Evolutionary conservation across 108 stramenopile genomes (phyloP).

Genomic region (Parietichytrium sp.): DNA sequence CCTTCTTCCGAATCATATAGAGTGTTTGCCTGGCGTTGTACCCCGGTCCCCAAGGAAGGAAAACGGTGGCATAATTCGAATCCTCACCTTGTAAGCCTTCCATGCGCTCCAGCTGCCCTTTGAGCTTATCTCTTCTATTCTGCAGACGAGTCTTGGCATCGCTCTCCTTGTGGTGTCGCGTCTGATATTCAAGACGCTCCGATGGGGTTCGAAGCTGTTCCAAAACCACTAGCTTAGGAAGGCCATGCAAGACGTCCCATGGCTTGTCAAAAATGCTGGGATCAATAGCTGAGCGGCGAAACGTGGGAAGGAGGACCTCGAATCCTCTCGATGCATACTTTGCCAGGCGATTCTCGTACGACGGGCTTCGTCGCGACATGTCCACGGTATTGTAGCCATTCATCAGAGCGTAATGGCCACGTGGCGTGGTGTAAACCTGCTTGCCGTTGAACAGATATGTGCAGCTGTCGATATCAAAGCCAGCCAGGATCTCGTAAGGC

Average conservation of each 20-base stretch:
- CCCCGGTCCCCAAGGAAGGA: conserved; percentile 54
- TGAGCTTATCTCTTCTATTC: too few species aligned
- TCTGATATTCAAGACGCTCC: conserved; percentile 44
- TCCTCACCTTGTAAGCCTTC: not conserved
- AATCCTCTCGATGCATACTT: conserved; percentile 60
- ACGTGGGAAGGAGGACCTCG: conserved; percentile 33
- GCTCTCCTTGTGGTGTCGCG: conserved; percentile 42
- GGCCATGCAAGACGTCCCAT: conserved; percentile 35
- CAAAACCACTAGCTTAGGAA: conserved; percentile 48
- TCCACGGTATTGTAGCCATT: conserved; percentile 56
- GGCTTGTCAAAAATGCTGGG: conserved; percentile 51
- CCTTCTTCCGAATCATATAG: conserved; percentile 45
- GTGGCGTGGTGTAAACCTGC: conserved; percentile 52
- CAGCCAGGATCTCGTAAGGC: conserved; percentile 55
- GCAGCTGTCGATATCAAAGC: conserved; percentile 61
- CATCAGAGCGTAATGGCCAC: conserved; percentile 54
- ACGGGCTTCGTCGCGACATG: conserved; percentile 52
- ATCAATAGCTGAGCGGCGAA: conserved; percentile 18
- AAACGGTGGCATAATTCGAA: conserved; percentile 56
- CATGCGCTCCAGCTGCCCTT: conserved; percentile 43
- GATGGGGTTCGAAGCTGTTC: conserved; percentile 44
- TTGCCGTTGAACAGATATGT: conserved; percentile 52
- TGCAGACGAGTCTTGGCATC: conserved; percentile 19
- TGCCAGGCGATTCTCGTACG: conserved; percentile 61
- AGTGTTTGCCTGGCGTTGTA: conserved; percentile 46